Evolutionary conservation across 768 basidiomycete species (phyloP).

Genomic region (Suillus paluster): DNA sequence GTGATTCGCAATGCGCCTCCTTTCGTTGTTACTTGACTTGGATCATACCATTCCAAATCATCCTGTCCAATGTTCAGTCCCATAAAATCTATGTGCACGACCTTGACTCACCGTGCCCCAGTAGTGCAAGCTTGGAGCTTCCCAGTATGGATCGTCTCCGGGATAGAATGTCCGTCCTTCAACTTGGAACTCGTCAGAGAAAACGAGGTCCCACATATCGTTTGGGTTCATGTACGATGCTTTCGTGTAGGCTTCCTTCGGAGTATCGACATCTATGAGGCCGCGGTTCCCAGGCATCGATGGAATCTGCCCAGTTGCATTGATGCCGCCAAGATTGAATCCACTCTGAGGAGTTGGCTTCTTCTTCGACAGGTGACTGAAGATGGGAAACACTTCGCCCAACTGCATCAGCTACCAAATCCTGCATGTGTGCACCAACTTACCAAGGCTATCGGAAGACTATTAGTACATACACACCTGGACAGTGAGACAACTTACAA

Average conservation of each 20-base stretch:
- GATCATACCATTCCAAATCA: slow-evolving; percentile 66
- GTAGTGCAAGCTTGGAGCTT: slow-evolving; percentile 62
- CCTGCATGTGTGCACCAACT: slow-evolving; percentile 3
- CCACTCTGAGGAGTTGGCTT: slow-evolving; percentile 50
- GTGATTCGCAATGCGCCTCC: slow-evolving; percentile 56
- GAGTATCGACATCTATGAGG: slow-evolving; percentile 61
- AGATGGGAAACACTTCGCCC: slow-evolving; percentile 50
- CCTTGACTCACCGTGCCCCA: slow-evolving; percentile 56
- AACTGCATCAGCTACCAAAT: background rate
- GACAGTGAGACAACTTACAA: slow-evolving; percentile 51
- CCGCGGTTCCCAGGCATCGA: slow-evolving; percentile 45
- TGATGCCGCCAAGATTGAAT: slow-evolving; percentile 77
- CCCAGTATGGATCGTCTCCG: slow-evolving; percentile 70
- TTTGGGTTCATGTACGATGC: slow-evolving; percentile 40
- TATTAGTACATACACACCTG: background rate
- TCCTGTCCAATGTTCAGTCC: slow-evolving; percentile 15
- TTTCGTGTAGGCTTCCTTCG: slow-evolving; percentile 46
- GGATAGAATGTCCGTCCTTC: slow-evolving; percentile 75
- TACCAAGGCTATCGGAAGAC: slow-evolving; percentile 13
- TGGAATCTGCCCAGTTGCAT: slow-evolving; percentile 70
- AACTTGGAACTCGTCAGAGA: slow-evolving; percentile 81
- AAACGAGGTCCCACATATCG: slow-evolving; percentile 57
- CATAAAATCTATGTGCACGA: background rate
- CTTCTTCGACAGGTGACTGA: slow-evolving; percentile 48
- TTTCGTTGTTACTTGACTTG: slow-evolving; percentile 52